Conservation (phyloP, 441 rosid genomes). For the Gossypium lobatum region DNA sequence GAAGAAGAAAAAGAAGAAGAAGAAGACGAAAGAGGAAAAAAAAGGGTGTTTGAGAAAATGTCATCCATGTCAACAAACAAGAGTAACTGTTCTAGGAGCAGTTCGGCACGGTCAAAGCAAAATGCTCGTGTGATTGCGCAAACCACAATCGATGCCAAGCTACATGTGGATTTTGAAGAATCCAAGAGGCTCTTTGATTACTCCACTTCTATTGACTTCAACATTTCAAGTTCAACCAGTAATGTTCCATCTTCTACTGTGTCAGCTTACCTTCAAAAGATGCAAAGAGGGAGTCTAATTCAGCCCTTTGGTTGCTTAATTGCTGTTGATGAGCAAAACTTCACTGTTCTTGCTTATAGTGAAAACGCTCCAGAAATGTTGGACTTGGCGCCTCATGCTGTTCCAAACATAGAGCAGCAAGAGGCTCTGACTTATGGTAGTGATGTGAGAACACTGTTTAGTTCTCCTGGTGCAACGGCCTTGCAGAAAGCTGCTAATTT, state of each 20-base stretch:
- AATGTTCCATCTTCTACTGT: slow-evolving; percentile 54
- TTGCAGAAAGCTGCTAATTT: slow-evolving; percentile 60
- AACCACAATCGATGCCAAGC: slow-evolving; percentile 73
- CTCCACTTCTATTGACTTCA: slow-evolving; percentile 52
- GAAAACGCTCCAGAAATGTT: slow-evolving; percentile 78
- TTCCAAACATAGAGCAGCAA: slow-evolving; percentile 64
- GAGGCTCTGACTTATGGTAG: slow-evolving; percentile 58
- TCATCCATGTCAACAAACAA: slow-evolving; percentile 44
- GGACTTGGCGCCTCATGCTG: slow-evolving; percentile 63
- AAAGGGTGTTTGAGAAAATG: slow-evolving; percentile 30
- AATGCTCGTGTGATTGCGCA: slow-evolving; percentile 51
- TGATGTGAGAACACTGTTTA: slow-evolving; percentile 54
- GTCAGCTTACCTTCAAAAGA: slow-evolving; percentile 69
- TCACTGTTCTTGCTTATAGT: slow-evolving; percentile 56
- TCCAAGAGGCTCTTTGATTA: slow-evolving; percentile 56
- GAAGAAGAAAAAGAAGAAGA: slow-evolving; percentile 12
- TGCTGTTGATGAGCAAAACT: slow-evolving; percentile 57
- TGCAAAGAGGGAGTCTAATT: slow-evolving; percentile 67
- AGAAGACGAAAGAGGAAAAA: slow-evolving; percentile 9
- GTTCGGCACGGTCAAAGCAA: slow-evolving; percentile 48
- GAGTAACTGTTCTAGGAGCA: slow-evolving; percentile 40
- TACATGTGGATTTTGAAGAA: slow-evolving; percentile 56
- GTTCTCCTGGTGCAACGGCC: slow-evolving; percentile 50
- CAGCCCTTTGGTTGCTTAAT: slow-evolving; percentile 80
- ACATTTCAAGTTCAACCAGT: slow-evolving; percentile 47